phyloP scores from a whole-genome alignment of 805 yeast species.

The Blastobotrys robertii region DNA sequence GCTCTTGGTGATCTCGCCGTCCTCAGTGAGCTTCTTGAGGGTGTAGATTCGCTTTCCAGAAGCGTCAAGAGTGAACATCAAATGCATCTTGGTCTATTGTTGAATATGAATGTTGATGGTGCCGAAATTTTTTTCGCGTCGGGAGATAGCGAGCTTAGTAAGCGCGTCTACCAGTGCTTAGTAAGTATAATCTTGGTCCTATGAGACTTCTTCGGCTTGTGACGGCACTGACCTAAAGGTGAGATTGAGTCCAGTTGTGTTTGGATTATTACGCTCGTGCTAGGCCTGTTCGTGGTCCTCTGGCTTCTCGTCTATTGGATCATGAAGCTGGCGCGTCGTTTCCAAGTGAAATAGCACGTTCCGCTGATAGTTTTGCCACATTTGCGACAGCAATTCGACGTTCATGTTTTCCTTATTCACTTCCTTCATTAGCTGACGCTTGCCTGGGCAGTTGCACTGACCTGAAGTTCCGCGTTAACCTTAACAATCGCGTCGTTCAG shows the following conservation, averaged over 20 bases:
- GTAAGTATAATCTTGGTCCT: too few species aligned
- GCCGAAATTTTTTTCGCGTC: background rate
- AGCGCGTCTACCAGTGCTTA: background rate
- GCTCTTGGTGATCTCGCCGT: slow-evolving; percentile 93
- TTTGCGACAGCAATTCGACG: slow-evolving; percentile 58
- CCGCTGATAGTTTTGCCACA: slow-evolving; percentile 70
- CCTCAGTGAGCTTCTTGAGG: slow-evolving; percentile 65
- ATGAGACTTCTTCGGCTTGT: too few species aligned
- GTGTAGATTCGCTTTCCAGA: slow-evolving; percentile 97
- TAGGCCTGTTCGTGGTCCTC: too few species aligned
- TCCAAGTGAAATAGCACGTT: slow-evolving; percentile 65
- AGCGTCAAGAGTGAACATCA: slow-evolving; percentile 92
- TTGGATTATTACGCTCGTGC: too few species aligned
- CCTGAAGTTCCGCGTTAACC: slow-evolving; percentile 50
- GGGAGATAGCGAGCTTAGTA: background rate
- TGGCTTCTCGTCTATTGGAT: slow-evolving; percentile 11
- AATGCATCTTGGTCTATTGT: slow-evolving; percentile 59
- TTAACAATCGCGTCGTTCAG: slow-evolving; percentile 61
- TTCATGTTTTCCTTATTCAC: slow-evolving; percentile 60
- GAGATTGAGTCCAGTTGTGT: too few species aligned
- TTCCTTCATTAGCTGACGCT: slow-evolving; percentile 22
- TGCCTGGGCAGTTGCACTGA: slow-evolving; percentile 15
- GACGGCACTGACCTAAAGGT: too few species aligned
- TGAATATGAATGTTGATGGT: background rate
- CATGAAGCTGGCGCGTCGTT: slow-evolving; percentile 41